phyloP scores from a whole-genome alignment of 2,329 filamentous ascomycete genomes.

The Juglanconis oblonga region DNA sequence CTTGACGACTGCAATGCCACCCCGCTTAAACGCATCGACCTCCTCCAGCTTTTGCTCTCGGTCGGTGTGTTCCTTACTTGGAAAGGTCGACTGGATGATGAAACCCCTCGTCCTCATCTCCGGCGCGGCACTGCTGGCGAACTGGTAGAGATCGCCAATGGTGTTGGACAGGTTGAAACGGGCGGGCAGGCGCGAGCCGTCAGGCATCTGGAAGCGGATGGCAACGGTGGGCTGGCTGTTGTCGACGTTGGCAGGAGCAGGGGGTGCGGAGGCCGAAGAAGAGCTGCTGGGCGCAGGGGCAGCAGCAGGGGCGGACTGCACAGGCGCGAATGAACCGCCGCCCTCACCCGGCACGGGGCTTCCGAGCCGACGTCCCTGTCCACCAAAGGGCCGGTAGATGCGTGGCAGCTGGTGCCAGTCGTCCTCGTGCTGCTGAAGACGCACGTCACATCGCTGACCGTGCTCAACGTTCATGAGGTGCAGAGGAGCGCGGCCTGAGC shows the following conservation, averaged over 20 bases:
- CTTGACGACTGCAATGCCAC: constrained; percentile 64
- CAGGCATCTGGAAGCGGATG: constrained; percentile 74
- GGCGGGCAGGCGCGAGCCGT: constrained; percentile 73
- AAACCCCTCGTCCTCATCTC: constrained; percentile 58
- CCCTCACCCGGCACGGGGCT: constrained; percentile 68
- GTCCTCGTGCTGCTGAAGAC: constrained; percentile 72
- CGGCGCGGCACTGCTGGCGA: constrained; percentile 64
- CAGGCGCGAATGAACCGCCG: not conserved
- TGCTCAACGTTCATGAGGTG: constrained; percentile 74
- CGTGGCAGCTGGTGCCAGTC: constrained; percentile 71
- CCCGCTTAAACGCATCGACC: constrained; percentile 63
- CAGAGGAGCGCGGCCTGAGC: constrained; percentile 71
- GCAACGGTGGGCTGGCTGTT: constrained; percentile 64
- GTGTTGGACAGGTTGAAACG: constrained; percentile 81
- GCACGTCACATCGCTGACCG: constrained; percentile 75
- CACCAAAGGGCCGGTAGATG: constrained; percentile 72
- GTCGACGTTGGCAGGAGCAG: constrained; percentile 49
- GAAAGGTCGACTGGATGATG: constrained; percentile 79
- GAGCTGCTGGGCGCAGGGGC: constrained; percentile 25
- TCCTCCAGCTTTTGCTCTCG: constrained; percentile 57
- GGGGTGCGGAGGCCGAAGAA: constrained; percentile 20
- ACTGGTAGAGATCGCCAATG: constrained; percentile 72
- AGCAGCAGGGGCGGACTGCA: constrained; percentile 31
- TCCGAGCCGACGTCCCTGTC: constrained; percentile 70
- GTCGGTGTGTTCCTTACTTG: constrained; percentile 75